Percentiles rank a stretch among this genome's conserved stretches.
These are phyloP conservation scores for Colletotrichum filicis DNA, from an alignment of 2,329 filamentous ascomycete genomes.

Conservation along the genomic window DNA sequence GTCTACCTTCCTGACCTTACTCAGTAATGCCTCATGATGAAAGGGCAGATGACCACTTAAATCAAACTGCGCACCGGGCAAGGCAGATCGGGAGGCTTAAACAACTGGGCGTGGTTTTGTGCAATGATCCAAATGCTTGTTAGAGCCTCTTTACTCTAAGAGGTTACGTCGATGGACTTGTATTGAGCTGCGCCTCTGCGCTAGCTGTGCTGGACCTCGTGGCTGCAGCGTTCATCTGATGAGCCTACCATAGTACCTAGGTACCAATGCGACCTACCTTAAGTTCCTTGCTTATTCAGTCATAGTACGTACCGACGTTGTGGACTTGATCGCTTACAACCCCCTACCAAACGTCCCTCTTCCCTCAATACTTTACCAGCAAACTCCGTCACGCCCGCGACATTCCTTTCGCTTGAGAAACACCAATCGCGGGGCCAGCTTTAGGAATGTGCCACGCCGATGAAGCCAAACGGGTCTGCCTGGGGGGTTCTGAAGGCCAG, in stretches of 20 bases:
- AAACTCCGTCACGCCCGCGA: background rate
- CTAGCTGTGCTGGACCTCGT: background rate
- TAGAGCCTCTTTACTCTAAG: background rate
- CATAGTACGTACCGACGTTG: constrained; percentile 2
- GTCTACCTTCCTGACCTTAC: background rate
- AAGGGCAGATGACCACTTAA: background rate
- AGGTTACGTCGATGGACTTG: background rate
- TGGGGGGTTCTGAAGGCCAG: background rate
- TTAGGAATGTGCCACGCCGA: constrained; percentile 24
- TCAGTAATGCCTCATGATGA: background rate
- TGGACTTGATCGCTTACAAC: background rate
- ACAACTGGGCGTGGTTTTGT: background rate
- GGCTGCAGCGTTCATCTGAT: background rate
- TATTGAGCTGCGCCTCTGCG: constrained; percentile 26
- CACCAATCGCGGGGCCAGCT: constrained; percentile 22
- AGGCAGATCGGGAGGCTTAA: constrained; percentile 17
- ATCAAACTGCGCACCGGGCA: background rate
- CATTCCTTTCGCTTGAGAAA: constrained; percentile 10
- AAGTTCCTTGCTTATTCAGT: background rate
- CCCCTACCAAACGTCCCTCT: background rate
- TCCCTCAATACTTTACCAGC: background rate
- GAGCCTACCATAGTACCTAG: background rate
- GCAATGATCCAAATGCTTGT: background rate
- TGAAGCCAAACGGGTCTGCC: constrained; percentile 11
- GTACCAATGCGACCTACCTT: background rate